Conservation (phyloP, 495 filamentous ascomycete genomes). For the Sporormia fimetaria region DNA sequence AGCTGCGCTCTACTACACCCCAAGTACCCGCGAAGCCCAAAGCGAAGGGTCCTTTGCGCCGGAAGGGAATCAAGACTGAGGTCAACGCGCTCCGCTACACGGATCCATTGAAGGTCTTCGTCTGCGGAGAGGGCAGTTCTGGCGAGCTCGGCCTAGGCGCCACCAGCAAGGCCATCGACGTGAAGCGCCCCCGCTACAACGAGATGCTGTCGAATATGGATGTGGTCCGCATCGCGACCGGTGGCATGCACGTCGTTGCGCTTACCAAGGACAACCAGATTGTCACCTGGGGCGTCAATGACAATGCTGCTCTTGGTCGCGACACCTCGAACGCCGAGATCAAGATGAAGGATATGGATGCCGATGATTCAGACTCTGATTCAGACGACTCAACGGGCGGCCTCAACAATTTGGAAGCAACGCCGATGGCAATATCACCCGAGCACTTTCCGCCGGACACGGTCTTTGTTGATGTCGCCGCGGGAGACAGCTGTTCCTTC, state of each 20-base stretch:
- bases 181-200: slow-evolving; percentile 59
- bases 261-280: slow-evolving; percentile 55
- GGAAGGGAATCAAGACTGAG: slow-evolving; percentile 11
- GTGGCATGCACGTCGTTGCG: slow-evolving; percentile 56
- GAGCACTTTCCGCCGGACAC: slow-evolving; percentile 42
- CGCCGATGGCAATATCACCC: slow-evolving; percentile 40
- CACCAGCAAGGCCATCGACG: slow-evolving; percentile 48
- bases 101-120: slow-evolving; percentile 49
- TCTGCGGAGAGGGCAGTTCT: slow-evolving; percentile 56
- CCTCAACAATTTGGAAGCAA: slow-evolving; percentile 50
- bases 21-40: slow-evolving; percentile 9
- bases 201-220: slow-evolving; percentile 48
- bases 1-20: no score
- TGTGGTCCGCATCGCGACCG: slow-evolving; percentile 50
- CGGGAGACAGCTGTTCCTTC: slow-evolving; percentile 53
- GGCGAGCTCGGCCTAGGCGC: slow-evolving; percentile 58
- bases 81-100: slow-evolving; percentile 28
- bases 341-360: slow-evolving; percentile 48
- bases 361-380: slow-evolving; percentile 32
- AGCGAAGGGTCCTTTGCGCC: slow-evolving; percentile 12
- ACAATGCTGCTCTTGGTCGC: slow-evolving; percentile 55
- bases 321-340: slow-evolving; percentile 46
- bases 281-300: slow-evolving; percentile 63
- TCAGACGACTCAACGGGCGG: slow-evolving; percentile 39
- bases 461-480: slow-evolving; percentile 47